Conservation (phyloP, 768 basidiomycete genomes). For the Mycena alexandri region DNA sequence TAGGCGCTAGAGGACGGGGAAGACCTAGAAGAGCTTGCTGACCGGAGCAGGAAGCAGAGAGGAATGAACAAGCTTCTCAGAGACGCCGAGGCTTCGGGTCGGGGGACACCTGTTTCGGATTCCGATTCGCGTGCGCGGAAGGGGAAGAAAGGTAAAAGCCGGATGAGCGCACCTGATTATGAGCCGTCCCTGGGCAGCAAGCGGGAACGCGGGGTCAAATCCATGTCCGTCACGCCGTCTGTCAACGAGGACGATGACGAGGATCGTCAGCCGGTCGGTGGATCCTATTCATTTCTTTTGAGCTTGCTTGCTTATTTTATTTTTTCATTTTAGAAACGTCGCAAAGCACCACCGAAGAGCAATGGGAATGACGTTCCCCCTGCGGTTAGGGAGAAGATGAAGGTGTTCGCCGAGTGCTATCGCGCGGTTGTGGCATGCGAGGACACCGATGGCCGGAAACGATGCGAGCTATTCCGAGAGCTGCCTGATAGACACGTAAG, state of each 20-base stretch:
- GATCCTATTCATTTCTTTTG: conserved; percentile 8
- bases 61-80: conserved; percentile 66
- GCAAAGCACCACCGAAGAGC: conserved; percentile 72
- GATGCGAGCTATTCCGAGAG: conserved; percentile 90
- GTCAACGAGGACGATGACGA: conserved; percentile 85
- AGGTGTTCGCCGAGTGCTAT: conserved; percentile 81
- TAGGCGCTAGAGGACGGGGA: conserved; percentile 87
- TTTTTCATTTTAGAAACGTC: conserved; percentile 75
- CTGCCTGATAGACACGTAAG: conserved; percentile 83
- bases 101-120: conserved; percentile 76
- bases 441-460: conserved; percentile 80
- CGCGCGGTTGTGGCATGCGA: conserved; percentile 80
- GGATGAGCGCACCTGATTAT: conserved; percentile 55
- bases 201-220: conserved; percentile 82
- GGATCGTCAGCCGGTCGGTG: conserved; percentile 73
- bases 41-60: conserved; percentile 67
- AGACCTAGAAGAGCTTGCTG: conserved; percentile 80
- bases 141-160: conserved; percentile 73
- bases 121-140: conserved; percentile 71
- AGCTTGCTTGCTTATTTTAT: conserved; percentile 9
- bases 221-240: conserved; percentile 83
- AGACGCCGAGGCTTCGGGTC: conserved; percentile 65
- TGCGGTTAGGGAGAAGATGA: conserved; percentile 79
- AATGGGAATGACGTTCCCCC: conserved; percentile 65
- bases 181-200: conserved; percentile 68